Base-by-base conservation (phyloP, 106 monocot species). In the Apostasia ramifera region DNA sequence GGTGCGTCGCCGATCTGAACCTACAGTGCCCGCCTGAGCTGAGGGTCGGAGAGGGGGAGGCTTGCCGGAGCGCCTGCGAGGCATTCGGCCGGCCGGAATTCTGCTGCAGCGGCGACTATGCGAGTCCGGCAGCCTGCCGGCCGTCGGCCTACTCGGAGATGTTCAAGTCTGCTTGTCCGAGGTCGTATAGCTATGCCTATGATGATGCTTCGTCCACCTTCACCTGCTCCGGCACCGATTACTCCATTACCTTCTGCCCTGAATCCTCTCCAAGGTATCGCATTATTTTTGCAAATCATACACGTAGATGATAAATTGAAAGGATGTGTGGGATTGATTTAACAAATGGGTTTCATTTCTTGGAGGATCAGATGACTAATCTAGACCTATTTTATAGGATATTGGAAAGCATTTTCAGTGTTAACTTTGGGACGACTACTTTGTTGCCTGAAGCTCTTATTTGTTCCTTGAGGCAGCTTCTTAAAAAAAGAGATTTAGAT, bases 21-120 rank as follows among this genome's bases (percentile, higher is more conserved):
- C 78, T 74, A 66, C n/a, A 53, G 41, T 88, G 88, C 62, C 88
- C 88, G 46, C 40, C 59, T 2, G 88, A 88, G 55, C 75, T 88
- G 55, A 84, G 76, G 76, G 72, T 76, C 2, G 73, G 77, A 38
- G 63, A 45, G 41, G 65, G 77, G 10, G 78, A 73, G 14, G 78
- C 53, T 1, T 54, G 53, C 47, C 45, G 73, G 47, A 61, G 61
- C 37, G 81, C 68, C 44, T 82, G 81, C 53, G 72, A 59, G 44
- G 81, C 81, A 26, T 76, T 81, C 44, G 76, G 68, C 38, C 53
- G 44, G 66, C 72, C 76, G 42, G 76, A 72, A 61, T 81, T 49
- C 63, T 81, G 81, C 67, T 81, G 81, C 72, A 76, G 65, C 8
- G 81, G 67, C 7, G 67, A 51, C 1, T 68, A 67, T 3, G 66